phyloP scores from a whole-genome alignment of 805 yeast species.

The Ogataea minuta region DNA sequence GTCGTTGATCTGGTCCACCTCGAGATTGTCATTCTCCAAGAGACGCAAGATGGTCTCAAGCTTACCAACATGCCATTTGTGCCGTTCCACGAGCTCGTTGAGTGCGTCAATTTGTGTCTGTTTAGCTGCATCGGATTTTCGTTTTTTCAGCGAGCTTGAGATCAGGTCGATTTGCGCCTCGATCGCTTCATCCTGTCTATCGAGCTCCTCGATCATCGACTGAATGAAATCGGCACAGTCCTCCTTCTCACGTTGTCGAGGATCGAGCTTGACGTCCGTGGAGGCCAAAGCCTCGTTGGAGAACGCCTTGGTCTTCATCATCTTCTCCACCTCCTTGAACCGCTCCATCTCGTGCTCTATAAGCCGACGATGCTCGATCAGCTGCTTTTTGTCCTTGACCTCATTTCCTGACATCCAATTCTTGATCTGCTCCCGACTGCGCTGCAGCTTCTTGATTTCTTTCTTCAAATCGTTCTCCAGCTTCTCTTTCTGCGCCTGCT shows the following conservation, averaged over 20 bases:
- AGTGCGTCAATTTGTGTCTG: slow-evolving; percentile 61
- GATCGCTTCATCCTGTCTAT: slow-evolving; percentile 72
- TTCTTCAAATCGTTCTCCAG: slow-evolving; percentile 88
- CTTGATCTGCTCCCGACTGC: slow-evolving; percentile 92
- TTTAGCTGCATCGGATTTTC: slow-evolving; percentile 51
- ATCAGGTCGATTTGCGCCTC: slow-evolving; percentile 68
- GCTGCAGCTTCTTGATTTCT: slow-evolving; percentile 91
- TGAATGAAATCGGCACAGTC: slow-evolving; percentile 71
- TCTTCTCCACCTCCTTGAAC: slow-evolving; percentile 90
- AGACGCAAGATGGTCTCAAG: slow-evolving; percentile 75
- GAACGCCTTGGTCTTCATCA: slow-evolving; percentile 90
- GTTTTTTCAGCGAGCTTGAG: slow-evolving; percentile 51
- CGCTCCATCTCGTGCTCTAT: slow-evolving; percentile 88
- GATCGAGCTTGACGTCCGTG: slow-evolving; percentile 59
- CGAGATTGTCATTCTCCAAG: slow-evolving; percentile 77
- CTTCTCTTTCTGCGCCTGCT: slow-evolving; percentile 88
- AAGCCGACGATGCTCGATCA: slow-evolving; percentile 70
- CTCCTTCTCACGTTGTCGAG: slow-evolving; percentile 74
- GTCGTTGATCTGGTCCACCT: slow-evolving; percentile 70
- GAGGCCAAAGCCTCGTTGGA: slow-evolving; percentile 84
- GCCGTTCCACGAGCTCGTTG: slow-evolving; percentile 64
- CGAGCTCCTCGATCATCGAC: slow-evolving; percentile 72
- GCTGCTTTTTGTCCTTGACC: slow-evolving; percentile 81
- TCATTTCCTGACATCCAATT: slow-evolving; percentile 91
- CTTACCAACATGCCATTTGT: slow-evolving; percentile 72